A percentile compares a stretch with the other conserved stretches of the same genome.
Conservation (phyloP, 768 basidiomycete species). For the Boletus fagicola region DNA sequence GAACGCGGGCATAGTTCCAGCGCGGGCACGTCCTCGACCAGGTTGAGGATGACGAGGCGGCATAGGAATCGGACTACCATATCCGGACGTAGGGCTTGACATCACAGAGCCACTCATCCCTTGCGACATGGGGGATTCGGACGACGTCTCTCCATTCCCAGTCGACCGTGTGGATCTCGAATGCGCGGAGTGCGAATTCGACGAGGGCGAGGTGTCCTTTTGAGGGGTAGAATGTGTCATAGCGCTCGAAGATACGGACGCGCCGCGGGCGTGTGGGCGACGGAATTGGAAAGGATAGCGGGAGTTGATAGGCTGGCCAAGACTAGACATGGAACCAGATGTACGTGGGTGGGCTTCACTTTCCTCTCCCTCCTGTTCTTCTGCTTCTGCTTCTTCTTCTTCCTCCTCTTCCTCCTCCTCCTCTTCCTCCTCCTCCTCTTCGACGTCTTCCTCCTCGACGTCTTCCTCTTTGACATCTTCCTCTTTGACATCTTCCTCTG, state of each 20-base stretch:
- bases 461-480: constrained; percentile 14
- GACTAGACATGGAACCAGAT: constrained; percentile 81
- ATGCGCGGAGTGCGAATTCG: constrained; percentile 39
- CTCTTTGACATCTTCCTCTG: constrained; percentile 23
- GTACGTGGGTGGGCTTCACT: constrained; percentile 61
- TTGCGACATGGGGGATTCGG: constrained; percentile 55
- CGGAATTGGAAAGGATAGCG: constrained; percentile 71
- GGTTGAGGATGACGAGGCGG: constrained; percentile 46
- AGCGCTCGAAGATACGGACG: constrained; percentile 40
- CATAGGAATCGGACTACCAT: constrained; percentile 43
- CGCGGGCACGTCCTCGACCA: constrained; percentile 37
- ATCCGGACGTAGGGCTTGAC: constrained; percentile 37
- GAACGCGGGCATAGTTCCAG: constrained; percentile 40
- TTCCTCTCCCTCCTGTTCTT: constrained; percentile 37
- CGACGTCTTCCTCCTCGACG: constrained; percentile 2
- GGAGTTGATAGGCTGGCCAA: constrained; percentile 72
- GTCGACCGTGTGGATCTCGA: constrained; percentile 57
- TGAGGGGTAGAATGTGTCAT: constrained; percentile 41
- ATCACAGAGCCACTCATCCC: constrained; percentile 37
- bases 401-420: constrained; percentile 31
- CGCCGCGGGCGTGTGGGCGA: constrained; percentile 42
- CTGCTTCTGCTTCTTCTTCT: constrained; percentile 42
- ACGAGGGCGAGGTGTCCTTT: constrained; percentile 38
- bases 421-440: constrained; percentile 37
- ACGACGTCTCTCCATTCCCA: constrained; percentile 55